phyloP scores from a whole-genome alignment of 768 basidiomycete species.

The Daedaleopsis sinensis region DNA sequence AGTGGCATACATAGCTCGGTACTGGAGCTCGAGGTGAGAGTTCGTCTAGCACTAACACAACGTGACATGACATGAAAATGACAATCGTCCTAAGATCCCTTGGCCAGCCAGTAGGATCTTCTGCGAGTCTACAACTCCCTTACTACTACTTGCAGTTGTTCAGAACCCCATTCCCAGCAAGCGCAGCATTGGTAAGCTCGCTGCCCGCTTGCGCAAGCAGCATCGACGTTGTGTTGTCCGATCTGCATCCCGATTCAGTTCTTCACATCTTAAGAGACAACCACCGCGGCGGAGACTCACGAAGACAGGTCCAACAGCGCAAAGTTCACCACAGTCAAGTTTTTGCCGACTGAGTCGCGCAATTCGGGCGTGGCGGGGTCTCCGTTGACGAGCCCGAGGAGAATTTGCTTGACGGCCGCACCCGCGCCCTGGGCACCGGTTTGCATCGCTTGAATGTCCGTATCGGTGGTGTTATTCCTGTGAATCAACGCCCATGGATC shows the following conservation, averaged over 20 bases:
- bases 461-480: slow-evolving; percentile 5
- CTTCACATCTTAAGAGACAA: no score
- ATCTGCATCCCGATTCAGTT: not conserved
- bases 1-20: no score
- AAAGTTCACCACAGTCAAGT: slow-evolving; percentile 9
- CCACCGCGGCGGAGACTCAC: slow-evolving; percentile 1
- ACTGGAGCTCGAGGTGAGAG: no score
- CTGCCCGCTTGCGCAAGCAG: slow-evolving; percentile 11
- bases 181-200: slow-evolving; percentile 13
- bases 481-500: no score
- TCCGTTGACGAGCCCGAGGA: slow-evolving; percentile 22
- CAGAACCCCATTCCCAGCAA: slow-evolving; percentile 21
- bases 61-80: not conserved
- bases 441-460: slow-evolving; percentile 2
- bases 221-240: slow-evolving; percentile 10
- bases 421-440: slow-evolving; percentile 6
- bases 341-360: slow-evolving; percentile 22
- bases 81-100: not conserved
- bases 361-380: slow-evolving; percentile 20
- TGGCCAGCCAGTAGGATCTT: no score
- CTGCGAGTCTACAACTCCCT: not conserved
- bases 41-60: no score
- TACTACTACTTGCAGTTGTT: slow-evolving; percentile 21
- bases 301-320: slow-evolving; percentile 8
- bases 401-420: slow-evolving; percentile 19